Conservation (phyloP, 331 rosid species). For the Malus hybrid region DNA sequence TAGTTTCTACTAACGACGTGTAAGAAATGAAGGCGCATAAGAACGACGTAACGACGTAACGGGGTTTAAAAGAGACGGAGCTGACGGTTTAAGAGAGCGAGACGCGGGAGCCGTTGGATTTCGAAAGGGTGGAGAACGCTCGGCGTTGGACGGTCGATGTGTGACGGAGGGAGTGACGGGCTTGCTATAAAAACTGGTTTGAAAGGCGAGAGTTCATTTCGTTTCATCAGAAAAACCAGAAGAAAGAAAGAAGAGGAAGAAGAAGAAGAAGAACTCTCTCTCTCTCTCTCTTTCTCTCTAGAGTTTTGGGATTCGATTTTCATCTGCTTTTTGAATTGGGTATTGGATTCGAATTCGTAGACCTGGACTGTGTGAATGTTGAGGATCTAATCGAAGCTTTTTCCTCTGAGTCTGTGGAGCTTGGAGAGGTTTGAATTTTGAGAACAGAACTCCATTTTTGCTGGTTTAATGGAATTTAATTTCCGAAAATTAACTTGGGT, state of each 20-base stretch:
- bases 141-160: slow-evolving; percentile 33
- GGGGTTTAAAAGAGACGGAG: slow-evolving; percentile 25
- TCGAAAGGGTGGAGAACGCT: slow-evolving; percentile 22
- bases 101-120: slow-evolving; percentile 31
- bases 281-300: slow-evolving; percentile 12
- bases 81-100: slow-evolving; percentile 25
- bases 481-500: background rate
- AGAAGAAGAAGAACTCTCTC: slow-evolving; percentile 11
- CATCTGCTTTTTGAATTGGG: slow-evolving; percentile 3
- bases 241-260: slow-evolving; percentile 11
- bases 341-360: slow-evolving; percentile 8
- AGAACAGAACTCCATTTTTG: slow-evolving; percentile 15
- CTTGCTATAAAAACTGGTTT: slow-evolving; percentile 33
- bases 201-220: slow-evolving; percentile 42
- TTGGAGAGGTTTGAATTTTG: slow-evolving; percentile 24
- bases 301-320: slow-evolving; percentile 11
- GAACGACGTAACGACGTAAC: slow-evolving; percentile 36
- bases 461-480: slow-evolving; percentile 2
- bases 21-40: background rate
- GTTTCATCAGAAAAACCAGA: slow-evolving; percentile 31
- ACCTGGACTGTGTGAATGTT: slow-evolving; percentile 32
- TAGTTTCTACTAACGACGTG: slow-evolving; percentile 17
- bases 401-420: background rate
- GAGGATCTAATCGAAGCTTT: slow-evolving; percentile 49
- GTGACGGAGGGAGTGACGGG: slow-evolving; percentile 33